A percentile compares a stretch with the other conserved stretches of the same genome.
Evolutionary conservation across 306 rosid species (phyloP).

Genomic region (Quercus parvula): DNA sequence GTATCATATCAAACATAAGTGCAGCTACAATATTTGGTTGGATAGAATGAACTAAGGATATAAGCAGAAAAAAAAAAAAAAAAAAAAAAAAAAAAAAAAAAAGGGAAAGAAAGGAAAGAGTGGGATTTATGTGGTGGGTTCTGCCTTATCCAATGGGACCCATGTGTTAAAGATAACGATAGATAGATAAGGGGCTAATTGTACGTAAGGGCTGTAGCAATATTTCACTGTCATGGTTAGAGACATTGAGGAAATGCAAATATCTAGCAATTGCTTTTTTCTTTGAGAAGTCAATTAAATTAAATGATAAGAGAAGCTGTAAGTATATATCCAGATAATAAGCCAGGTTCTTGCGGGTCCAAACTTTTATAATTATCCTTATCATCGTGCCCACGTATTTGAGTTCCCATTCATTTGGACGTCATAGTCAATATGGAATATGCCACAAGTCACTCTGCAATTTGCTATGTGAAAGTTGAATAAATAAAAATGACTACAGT

Average conservation of each 20-base stretch:
- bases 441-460: neutral
- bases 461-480: neutral
- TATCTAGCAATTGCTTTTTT: too few species aligned
- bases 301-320: neutral
- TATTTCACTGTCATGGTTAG: neutral
- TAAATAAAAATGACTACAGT: neutral
- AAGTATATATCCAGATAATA: neutral
- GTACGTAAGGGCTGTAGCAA: neutral
- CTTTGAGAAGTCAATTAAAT: neutral
- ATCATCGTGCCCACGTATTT: neutral
- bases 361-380: neutral
- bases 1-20: too few species aligned
- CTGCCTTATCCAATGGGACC: constrained; percentile 21
- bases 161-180: neutral
- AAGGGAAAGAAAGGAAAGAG: neutral
- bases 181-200: neutral
- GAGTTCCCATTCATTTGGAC: constrained; percentile 16
- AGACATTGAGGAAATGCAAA: neutral
- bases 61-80: neutral
- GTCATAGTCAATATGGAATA: neutral
- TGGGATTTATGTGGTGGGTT: neutral
- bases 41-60: too few species aligned
- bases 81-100: neutral
- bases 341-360: neutral
- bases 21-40: too few species aligned